Base-by-base conservation (phyloP, 2,329 filamentous ascomycete genomes). In the Arthroderma sp. region DNA sequence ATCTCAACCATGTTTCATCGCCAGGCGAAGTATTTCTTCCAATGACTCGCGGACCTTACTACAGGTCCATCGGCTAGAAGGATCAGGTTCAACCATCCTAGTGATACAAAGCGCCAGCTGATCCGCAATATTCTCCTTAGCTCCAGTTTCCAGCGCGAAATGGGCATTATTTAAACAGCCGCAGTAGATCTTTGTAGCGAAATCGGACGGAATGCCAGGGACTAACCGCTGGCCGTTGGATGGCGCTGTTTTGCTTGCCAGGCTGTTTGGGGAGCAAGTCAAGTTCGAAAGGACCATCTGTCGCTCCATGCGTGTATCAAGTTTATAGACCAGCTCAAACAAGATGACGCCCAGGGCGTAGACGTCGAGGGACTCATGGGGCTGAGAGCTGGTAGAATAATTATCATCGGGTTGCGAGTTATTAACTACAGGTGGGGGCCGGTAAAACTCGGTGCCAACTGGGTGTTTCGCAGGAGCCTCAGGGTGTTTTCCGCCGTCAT, bases 391-490 rank as follows among this genome's bases (percentile, higher is more conserved):
- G 28, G 22, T 55, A 7, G 45, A 49, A 27, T 62, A 61, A 27
- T 48, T 37, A 47, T 44, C 33, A 29, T 49, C 29, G 34, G 38
- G 29, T 9, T 44, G 36, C 10, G 28, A 3, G 9, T 15, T n/a
- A 29, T 15, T 36, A 30, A 49, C 11, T 30, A 51, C 49, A 4
- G 56, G 55, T 2, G 69, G 66, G 2, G 78, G 78, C 4, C 75
- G 71, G 52, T 82, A 81, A 48, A 79, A 73, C 46, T 77, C 72
- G 0, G 78, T 81, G 0, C 77, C 78, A 2, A 79, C 75, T 0
- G 70, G 66, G 39, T 68, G 71, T 31, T 55, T 38, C 6, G 32
- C 15, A 27, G 27, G 4, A 8, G 44, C 36, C 29, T 32, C 40
- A 5, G 36, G 32, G 6, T 42, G 8, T 56, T 57, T 31, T 47